phyloP scores from a whole-genome alignment of 2,329 filamentous ascomycete species.

The Aspergillus sp. region DNA sequence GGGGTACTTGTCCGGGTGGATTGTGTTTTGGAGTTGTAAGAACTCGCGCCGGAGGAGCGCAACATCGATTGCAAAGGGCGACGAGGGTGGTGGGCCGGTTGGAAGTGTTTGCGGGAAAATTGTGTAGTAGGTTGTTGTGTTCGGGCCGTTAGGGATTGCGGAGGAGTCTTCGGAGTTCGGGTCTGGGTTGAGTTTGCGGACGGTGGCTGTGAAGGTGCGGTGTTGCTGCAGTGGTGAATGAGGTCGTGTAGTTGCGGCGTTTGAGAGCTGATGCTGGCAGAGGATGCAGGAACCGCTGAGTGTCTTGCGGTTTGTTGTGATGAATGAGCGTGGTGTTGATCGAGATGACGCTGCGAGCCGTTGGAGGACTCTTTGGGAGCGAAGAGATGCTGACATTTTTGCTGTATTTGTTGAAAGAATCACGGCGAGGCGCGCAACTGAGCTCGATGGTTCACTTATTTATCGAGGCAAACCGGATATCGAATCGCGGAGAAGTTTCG shows the following conservation, averaged over 20 bases:
- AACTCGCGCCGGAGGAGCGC: constrained; percentile 77
- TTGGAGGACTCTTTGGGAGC: constrained; percentile 14
- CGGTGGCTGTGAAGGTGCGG: constrained; percentile 26
- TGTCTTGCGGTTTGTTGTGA: not conserved
- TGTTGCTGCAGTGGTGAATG: not conserved
- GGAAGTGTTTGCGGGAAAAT: constrained; percentile 83
- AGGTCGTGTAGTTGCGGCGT: not conserved
- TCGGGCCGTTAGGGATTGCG: constrained; percentile 26
- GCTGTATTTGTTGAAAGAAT: no score
- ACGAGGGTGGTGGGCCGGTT: constrained; percentile 71
- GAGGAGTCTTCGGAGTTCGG: constrained; percentile 5
- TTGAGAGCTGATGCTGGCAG: constrained; percentile 4
- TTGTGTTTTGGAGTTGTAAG: constrained; percentile 69
- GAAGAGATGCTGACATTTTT: constrained; percentile 12
- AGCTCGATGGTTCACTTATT: not conserved
- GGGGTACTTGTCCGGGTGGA: constrained; percentile 52
- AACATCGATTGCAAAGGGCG: constrained; percentile 73
- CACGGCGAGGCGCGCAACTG: not conserved
- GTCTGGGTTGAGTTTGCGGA: constrained; percentile 10
- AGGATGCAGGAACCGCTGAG: constrained; percentile 11
- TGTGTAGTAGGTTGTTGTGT: constrained; percentile 69
- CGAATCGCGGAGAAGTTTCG: not conserved
- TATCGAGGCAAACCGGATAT: not conserved
- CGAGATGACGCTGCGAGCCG: constrained; percentile 5
- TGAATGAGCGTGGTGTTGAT: not conserved